phyloP scores from a whole-genome alignment of 176 grass and related monocot species.

The Eragrostis curvula region DNA sequence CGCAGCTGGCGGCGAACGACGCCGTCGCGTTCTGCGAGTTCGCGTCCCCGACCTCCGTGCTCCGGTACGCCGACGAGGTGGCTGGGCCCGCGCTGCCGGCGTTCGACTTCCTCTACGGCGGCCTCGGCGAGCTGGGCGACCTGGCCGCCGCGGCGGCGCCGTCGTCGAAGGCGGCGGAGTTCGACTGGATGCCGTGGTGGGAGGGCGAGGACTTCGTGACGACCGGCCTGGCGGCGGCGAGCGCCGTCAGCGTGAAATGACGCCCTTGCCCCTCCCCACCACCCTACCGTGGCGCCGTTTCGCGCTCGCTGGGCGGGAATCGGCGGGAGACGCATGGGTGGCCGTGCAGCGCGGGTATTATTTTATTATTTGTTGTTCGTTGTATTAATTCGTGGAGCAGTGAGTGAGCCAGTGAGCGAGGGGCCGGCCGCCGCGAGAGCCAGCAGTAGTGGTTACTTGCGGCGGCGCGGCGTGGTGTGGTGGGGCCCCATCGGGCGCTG shows the following conservation, averaged over 20 bases:
- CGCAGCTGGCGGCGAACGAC: neutral
- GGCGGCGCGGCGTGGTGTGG: neutral
- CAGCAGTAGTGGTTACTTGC: slow-evolving; percentile 4
- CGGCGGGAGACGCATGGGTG: slow-evolving; percentile 32
- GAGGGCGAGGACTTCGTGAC: slow-evolving; percentile 54
- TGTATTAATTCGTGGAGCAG: neutral
- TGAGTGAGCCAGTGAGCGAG: neutral
- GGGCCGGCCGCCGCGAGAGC: neutral
- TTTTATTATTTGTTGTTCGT: slow-evolving; percentile 43
- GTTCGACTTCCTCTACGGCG: slow-evolving; percentile 55
- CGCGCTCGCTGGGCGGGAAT: slow-evolving; percentile 4
- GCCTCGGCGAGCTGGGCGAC: slow-evolving; percentile 37
- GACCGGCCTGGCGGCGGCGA: slow-evolving; percentile 22
- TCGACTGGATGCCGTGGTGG: slow-evolving; percentile 56
- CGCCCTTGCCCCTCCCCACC: neutral
- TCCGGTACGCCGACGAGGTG: slow-evolving; percentile 38
- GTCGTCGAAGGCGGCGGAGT: slow-evolving; percentile 33
- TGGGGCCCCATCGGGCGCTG: neutral
- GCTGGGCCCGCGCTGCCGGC: neutral
- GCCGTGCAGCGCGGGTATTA: neutral
- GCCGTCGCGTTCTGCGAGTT: slow-evolving; percentile 31
- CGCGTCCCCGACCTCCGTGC: slow-evolving; percentile 53
- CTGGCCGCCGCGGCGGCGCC: slow-evolving; percentile 8
- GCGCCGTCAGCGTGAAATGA: slow-evolving; percentile 57
- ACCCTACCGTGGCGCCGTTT: neutral